Base-by-base conservation (phyloP, 768 basidiomycete species). In the Mycena indigotica region DNA sequence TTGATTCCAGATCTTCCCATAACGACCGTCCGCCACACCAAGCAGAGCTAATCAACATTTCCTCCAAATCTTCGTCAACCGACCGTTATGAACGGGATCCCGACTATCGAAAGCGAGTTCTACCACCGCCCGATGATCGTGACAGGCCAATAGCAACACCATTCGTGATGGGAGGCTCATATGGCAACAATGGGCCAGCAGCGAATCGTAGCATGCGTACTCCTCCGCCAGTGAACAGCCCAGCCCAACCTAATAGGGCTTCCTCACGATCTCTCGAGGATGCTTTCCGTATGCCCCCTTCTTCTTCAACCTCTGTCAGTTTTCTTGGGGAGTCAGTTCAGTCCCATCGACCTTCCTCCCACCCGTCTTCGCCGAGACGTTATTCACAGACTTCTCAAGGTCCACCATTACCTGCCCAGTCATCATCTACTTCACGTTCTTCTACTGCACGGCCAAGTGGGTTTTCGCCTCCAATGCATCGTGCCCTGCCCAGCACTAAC, bases 81-180 rank as follows among this genome's bases (percentile, higher is more conserved):
- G 64, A 70, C 16, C 70, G 72, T 28, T 75, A 77, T 74, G 79
- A 80, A 56, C 69, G 73, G 59, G 75, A 76, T 17, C 60, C 59
- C 57, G 67, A 45, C 24, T 65, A 69, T 55, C 68, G 74, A 53
- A 67, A 75, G 52, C 63, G 68, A 52, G 57, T 67, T 48, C 65
- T 61, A 56, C 62, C 75, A 66, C 65, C 65, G 73, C 23, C 78
- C 70, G 80, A 81, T 40, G 81, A 80, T 16, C 75, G 77, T 32
- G 84, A 86, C 52, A 74, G 84, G 55, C 81, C 81, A 1, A 67
- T 80, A 45, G 76, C 83, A 5, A 80, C 78, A 38, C 80, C 84
- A 2, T 86, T 85, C 62, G 80, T 77, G 6, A 78, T 85, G 70
- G 75, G 72, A 5, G 77, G 82, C 4, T 75, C 79, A 28, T 77